Percentiles rank a stretch among this genome's conserved stretches.
phyloP scores from a whole-genome alignment of 768 basidiomycete genomes.

The Leccinellum rugosiceps region DNA sequence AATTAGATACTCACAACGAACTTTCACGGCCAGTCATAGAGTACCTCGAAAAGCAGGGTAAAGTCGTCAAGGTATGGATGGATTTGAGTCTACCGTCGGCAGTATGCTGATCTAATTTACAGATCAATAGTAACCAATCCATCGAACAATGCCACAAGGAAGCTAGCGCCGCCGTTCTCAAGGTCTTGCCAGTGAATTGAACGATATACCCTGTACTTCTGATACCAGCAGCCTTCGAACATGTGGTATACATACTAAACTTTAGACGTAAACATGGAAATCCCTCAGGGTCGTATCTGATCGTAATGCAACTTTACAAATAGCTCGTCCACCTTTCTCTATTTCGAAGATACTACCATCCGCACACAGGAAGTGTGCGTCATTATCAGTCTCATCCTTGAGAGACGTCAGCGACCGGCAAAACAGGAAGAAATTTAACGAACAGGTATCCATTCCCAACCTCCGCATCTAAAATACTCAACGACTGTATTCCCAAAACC shows the following conservation, averaged over 20 bases:
- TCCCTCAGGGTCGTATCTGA: slow-evolving; percentile 27
- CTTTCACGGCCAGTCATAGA: slow-evolving; percentile 94
- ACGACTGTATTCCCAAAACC: slow-evolving; percentile 55
- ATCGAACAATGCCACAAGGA: slow-evolving; percentile 70
- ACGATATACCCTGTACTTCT: slow-evolving; percentile 4
- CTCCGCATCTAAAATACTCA: slow-evolving; percentile 74
- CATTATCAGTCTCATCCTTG: slow-evolving; percentile 57
- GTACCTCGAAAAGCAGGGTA: slow-evolving; percentile 62
- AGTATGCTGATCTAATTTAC: slow-evolving; percentile 1
- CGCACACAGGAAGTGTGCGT: slow-evolving; percentile 71
- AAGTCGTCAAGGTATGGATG: slow-evolving; percentile 69
- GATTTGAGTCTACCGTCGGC: background rate
- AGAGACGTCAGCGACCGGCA: slow-evolving; percentile 1
- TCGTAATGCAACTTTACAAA: slow-evolving; percentile 42
- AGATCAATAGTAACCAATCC: slow-evolving; percentile 69
- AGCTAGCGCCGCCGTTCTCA: slow-evolving; percentile 52
- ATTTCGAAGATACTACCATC: slow-evolving; percentile 76
- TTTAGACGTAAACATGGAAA: slow-evolving; percentile 49
- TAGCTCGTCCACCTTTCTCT: slow-evolving; percentile 54
- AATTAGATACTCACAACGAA: slow-evolving; percentile 73
- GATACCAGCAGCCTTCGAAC: background rate
- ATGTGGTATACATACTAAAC: background rate
- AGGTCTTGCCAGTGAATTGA: slow-evolving; percentile 37
- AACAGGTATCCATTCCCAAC: slow-evolving; percentile 89
- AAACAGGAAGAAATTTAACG: slow-evolving; percentile 24